Conservation (phyloP, 116 monocot species). For the Papilionanthe hybrid region DNA sequence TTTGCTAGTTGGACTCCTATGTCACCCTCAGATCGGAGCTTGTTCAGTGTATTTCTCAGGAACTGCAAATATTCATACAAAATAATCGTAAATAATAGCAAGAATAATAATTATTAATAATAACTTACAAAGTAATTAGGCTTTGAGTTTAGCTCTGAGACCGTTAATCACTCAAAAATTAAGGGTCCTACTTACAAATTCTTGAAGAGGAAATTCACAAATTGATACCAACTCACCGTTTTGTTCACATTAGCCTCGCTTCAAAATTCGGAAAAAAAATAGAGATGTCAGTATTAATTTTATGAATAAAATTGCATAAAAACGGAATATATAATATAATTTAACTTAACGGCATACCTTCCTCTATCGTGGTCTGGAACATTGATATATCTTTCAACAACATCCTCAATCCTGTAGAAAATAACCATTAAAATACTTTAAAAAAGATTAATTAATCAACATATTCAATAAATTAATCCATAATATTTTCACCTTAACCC, state of each 20-base stretch:
- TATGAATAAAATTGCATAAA: not conserved
- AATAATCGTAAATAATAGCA: not conserved
- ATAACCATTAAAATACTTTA: not conserved
- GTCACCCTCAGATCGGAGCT: slow-evolving; percentile 60
- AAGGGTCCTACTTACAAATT: too few species aligned
- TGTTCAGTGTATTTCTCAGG: slow-evolving; percentile 51
- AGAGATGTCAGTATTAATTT: not conserved
- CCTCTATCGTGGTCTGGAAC: slow-evolving; percentile 62
- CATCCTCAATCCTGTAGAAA: slow-evolving; percentile 60
- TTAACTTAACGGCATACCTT: slow-evolving; percentile 21
- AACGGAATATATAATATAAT: not conserved
- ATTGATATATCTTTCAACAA: slow-evolving; percentile 45
- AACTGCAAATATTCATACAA: slow-evolving; percentile 30
- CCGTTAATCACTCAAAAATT: too few species aligned
- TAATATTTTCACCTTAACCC: too few species aligned
- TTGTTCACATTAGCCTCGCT: not conserved
- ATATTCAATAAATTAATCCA: too few species aligned
- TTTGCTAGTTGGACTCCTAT: slow-evolving; percentile 36
- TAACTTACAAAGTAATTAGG: too few species aligned
- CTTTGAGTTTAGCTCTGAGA: too few species aligned
- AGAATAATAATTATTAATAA: too few species aligned
- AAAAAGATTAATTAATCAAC: not conserved
- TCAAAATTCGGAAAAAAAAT: not conserved
- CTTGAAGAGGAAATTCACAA: not conserved
- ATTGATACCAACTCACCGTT: not conserved